Evolutionary conservation across 2,329 filamentous ascomycete species (phyloP), one percentile per base, ranked within the genome.

Genomic region (Aspergillus pseudonomiae): DNA sequence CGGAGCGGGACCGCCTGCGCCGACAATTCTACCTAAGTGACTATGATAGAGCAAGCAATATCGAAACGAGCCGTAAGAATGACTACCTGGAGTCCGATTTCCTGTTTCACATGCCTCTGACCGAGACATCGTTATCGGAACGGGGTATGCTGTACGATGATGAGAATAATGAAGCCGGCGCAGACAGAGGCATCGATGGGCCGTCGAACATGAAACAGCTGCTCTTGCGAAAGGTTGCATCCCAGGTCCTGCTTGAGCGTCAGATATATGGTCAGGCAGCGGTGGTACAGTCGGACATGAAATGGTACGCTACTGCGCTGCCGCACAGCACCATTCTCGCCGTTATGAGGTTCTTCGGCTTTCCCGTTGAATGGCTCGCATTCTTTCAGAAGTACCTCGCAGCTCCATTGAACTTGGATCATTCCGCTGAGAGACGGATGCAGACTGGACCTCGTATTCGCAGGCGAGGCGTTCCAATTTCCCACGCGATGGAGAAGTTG

Each of bases 351-450:
- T 84, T 82, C 62, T 71, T 83, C 32, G 82, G 82, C 3, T 79
- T 83, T 19, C 77, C 78, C 3, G 67, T 75, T 6, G 74, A 76
- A 50, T 82, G 81, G 78, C 74, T 77, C 24, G 64, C 64, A 0
- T 85, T 84, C 69, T 83, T 83, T 68, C 74, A 73, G 46, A 81
- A 78, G 41, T 82, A 82, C 57, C 70, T 84, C 7, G 73, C 80
- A 55, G 78, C 82, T 6, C 82, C 82, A 0, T 68, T 84, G 48
- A 83, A 82, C 61, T 73, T 76, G 67, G 74, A 72, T 46, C 74
- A 73, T 24, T 77, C 76, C 4, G 72, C 71, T 1, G 72, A 74
- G 4, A 63, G 63, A 3, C 63, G 67, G 10, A 56, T 36, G 11
- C 58, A 63, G n/a, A 69, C 72, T 2, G 73, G 74, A 1, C 78